Evolutionary conservation across 495 filamentous ascomycete species (phyloP).

Genomic region (Cryomyces antarcticus): DNA sequence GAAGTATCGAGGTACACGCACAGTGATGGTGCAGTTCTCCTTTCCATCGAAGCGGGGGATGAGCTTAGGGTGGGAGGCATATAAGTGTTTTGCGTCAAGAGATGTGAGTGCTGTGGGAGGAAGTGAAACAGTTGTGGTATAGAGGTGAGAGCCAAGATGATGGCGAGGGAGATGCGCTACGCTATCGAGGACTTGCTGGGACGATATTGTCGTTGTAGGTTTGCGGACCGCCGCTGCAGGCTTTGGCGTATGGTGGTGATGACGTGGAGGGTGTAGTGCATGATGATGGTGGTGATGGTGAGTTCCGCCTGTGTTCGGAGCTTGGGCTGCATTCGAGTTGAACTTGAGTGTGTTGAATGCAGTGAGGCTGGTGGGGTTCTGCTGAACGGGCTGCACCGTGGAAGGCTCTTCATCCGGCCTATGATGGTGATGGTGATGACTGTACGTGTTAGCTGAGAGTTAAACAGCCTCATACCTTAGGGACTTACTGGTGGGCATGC

Average conservation of each 20-base stretch:
- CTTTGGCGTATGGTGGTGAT: constrained; percentile 22
- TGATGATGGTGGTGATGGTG: constrained; percentile 11
- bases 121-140: constrained; percentile 27
- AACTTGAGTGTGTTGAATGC: constrained; percentile 11
- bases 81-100: constrained; percentile 35
- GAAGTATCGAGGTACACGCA: constrained; percentile 67
- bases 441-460: constrained; percentile 7
- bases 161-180: constrained; percentile 48
- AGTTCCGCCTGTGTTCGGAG: constrained; percentile 1
- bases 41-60: constrained; percentile 62
- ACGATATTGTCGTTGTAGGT: constrained; percentile 39
- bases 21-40: constrained; percentile 75
- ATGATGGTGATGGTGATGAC: constrained; percentile 58
- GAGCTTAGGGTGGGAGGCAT: constrained; percentile 48
- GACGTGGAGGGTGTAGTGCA: constrained; percentile 15
- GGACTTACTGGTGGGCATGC: constrained; percentile 22
- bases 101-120: constrained; percentile 23
- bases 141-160: constrained; percentile 62
- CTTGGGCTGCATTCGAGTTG: constrained; percentile 2
- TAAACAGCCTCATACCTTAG: background rate
- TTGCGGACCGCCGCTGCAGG: constrained; percentile 30
- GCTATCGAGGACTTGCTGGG: constrained; percentile 44
- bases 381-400: background rate
- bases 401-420: constrained; percentile 42
- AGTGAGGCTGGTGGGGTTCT: constrained; percentile 1